phyloP scores from a whole-genome alignment of 495 filamentous ascomycete species.

The Cudoniella acicularis region DNA sequence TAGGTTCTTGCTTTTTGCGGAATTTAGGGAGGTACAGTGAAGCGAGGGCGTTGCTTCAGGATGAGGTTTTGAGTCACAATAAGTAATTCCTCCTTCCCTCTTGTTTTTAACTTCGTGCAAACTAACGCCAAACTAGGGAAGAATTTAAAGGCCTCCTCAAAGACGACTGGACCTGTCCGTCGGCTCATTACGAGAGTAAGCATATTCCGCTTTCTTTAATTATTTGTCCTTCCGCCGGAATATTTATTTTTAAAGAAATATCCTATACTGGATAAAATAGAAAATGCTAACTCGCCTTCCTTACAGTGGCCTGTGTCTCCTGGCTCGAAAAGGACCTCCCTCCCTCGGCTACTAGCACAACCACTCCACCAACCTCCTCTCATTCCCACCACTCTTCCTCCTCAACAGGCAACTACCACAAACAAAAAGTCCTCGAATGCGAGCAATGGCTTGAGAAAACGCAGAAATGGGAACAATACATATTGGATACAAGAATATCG shows the following conservation, averaged over 20 bases:
- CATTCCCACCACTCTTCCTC: not conserved
- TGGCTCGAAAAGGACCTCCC: constrained; percentile 58
- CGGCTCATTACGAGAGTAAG: constrained; percentile 89
- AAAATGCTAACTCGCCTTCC: no score
- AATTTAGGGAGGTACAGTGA: constrained; percentile 56
- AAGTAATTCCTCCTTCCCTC: constrained; percentile 32
- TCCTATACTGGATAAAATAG: no score
- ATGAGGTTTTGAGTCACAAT: constrained; percentile 60
- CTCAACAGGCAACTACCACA: constrained; percentile 5
- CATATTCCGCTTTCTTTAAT: no score
- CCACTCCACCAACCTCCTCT: not conserved
- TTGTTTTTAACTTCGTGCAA: not conserved
- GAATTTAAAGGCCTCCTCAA: constrained; percentile 68
- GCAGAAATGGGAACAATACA: constrained; percentile 77
- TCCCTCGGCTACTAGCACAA: constrained; percentile 7
- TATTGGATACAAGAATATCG: constrained; percentile 81
- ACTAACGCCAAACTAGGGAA: constrained; percentile 31
- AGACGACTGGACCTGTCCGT: constrained; percentile 79
- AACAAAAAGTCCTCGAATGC: constrained; percentile 56
- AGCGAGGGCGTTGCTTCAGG: constrained; percentile 59
- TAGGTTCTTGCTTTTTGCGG: constrained; percentile 65
- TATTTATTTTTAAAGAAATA: no score
- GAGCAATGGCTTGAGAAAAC: constrained; percentile 73
- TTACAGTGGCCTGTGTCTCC: no score
- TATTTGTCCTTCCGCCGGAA: no score